phyloP scores from a whole-genome alignment of 768 basidiomycete genomes.

The Tylopilus subfusipes region DNA sequence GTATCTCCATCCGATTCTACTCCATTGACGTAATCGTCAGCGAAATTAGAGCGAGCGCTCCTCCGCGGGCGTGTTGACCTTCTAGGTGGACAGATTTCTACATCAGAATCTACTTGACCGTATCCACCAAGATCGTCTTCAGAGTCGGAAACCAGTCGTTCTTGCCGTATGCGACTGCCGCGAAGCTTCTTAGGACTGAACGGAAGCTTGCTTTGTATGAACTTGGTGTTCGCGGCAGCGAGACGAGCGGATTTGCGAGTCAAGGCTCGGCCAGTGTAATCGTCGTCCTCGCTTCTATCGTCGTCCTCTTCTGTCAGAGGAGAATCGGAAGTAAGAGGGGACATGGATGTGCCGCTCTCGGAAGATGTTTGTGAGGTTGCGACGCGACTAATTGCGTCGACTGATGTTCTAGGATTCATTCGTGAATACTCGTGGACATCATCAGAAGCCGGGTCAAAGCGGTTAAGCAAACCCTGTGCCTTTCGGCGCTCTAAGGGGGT shows the following conservation, averaged over 20 bases:
- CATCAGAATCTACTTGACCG: constrained; percentile 30
- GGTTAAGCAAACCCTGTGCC: constrained; percentile 37
- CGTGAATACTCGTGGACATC: constrained; percentile 59
- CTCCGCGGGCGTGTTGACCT: constrained; percentile 50
- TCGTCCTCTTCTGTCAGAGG: constrained; percentile 30
- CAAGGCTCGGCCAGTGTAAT: background rate
- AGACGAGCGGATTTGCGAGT: constrained; percentile 21
- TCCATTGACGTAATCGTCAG: constrained; percentile 26
- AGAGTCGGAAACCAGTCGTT: constrained; percentile 30
- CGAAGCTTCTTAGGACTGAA: constrained; percentile 69
- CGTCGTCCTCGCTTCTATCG: constrained; percentile 14
- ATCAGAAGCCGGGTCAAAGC: constrained; percentile 59
- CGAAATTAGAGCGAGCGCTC: constrained; percentile 35
- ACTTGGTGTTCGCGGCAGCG: background rate
- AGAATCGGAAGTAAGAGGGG: constrained; percentile 11
- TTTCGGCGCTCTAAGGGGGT: constrained; percentile 43
- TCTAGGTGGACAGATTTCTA: constrained; percentile 30
- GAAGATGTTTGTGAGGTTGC: constrained; percentile 2
- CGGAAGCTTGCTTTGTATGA: constrained; percentile 41
- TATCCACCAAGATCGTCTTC: constrained; percentile 41
- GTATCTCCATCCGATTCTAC: constrained; percentile 32
- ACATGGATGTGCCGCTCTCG: constrained; percentile 12
- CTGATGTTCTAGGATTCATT: constrained; percentile 36
- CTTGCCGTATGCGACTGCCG: constrained; percentile 26
- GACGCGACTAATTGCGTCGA: constrained; percentile 19